Evolutionary conservation across 306 rosid species (phyloP), one percentile per base, ranked within the genome.

Genomic region (Notholithocarpus densiflorus): DNA sequence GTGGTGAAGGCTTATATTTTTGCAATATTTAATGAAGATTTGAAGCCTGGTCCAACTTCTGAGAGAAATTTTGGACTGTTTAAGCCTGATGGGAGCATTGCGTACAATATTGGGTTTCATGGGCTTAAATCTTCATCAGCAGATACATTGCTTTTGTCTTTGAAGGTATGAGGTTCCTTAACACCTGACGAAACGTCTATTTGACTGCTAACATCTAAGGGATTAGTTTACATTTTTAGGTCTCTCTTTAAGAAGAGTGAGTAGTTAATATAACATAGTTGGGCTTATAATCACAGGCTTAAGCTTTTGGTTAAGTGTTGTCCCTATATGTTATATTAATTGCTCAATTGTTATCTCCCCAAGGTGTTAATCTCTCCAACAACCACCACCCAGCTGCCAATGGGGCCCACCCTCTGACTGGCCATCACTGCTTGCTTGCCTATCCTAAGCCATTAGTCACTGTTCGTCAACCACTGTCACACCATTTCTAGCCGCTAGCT

Each of bases 31-130:
- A 95, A 95, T 19, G 98, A 95, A 88, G 51, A 95, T 65, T 56
- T 13, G 79, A 95, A 95, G 82, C 37, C 82, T 1, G 99, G 98
- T 23, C 74, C 86, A 23, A 74, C 87, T 73, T 95, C 99, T 27
- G 99, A 95, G 90, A 91, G 86, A 81, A 95, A 95, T 72, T 95
- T 55, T 85, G 98, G 99, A 45, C 82, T 95, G 59, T 95, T 88
- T 81, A 93, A 95, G 86, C 88, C 99, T 73, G 98, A 95, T 87
- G 99, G 99, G 75, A 95, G 78, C 74, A 91, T 91, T 79, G 79
- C 98, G 8, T 95, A 95, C 82, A 84, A 95, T 76, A 80, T 93
- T 75, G 99, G 98, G 56, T 95, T 84, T 91, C 94, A 82, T 71
- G 98, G 99, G 64, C 94, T 95, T 71, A 85, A 82, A 66, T 90